These are phyloP conservation scores for Fraxinus excelsior DNA, from an alignment of 257 asterid genomes.

Conservation along the genomic window DNA sequence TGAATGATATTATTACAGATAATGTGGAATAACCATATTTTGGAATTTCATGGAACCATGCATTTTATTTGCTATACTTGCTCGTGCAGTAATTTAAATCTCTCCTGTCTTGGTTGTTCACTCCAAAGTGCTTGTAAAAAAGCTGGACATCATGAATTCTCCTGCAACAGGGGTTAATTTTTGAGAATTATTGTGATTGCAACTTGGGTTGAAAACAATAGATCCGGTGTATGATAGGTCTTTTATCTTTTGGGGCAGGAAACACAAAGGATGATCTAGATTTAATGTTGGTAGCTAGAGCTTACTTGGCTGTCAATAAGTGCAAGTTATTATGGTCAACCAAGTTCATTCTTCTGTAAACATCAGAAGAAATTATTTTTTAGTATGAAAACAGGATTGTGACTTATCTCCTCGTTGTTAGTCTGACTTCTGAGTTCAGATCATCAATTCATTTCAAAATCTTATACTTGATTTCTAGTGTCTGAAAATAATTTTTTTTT, in stretches of 20 bases:
- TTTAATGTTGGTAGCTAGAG: background rate
- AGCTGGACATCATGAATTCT: background rate
- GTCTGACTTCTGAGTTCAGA: background rate
- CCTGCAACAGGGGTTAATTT: background rate
- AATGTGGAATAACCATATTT: background rate
- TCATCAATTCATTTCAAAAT: background rate
- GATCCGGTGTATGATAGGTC: background rate
- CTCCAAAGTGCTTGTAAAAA: background rate
- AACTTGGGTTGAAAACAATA: background rate
- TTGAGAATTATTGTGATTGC: background rate
- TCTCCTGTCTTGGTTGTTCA: background rate
- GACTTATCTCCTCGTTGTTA: background rate
- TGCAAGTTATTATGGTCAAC: background rate
- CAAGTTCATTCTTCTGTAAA: background rate
- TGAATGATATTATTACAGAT: background rate
- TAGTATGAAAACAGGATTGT: background rate
- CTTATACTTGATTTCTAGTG: conserved; percentile 12
- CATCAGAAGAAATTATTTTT: background rate
- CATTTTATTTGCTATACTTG: too few species aligned
- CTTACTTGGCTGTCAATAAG: background rate
- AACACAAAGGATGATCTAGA: background rate
- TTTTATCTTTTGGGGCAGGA: background rate
- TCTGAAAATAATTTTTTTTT: background rate
- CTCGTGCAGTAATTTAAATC: background rate
- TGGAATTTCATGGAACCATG: too few species aligned